These are phyloP conservation scores for Crataegus laevigata DNA, from an alignment of 306 rosid species.

Conservation along the genomic window DNA sequence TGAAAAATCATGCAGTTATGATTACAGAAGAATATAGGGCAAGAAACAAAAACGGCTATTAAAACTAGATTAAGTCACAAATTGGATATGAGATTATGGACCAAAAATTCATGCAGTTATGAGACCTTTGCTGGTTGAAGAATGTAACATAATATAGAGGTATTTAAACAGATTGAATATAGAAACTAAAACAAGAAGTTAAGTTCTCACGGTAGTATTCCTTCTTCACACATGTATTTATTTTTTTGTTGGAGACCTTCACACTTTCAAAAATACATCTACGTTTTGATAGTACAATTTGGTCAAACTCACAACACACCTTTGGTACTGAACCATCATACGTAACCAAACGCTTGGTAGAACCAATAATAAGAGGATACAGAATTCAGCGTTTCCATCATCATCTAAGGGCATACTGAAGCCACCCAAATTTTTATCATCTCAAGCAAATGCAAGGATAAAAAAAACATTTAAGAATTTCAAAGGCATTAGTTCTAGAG, in stretches of 20 bases:
- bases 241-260: neutral
- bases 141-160: neutral
- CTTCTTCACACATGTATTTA: neutral
- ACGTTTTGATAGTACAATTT: too few species aligned
- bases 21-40: neutral
- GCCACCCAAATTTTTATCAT: neutral
- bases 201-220: neutral
- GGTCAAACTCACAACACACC: neutral
- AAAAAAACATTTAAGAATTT: neutral
- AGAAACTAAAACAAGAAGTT: neutral
- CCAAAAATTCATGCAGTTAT: neutral
- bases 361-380: neutral
- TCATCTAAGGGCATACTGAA: neutral
- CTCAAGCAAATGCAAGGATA: neutral
- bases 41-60: neutral
- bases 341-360: neutral
- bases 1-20: neutral
- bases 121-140: neutral
- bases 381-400: neutral
- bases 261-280: too few species aligned
- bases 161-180: neutral
- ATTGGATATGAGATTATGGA: neutral
- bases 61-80: neutral
- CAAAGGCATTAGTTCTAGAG: neutral
- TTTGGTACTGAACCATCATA: neutral